Conservation (phyloP, 257 asterid species). For the Penstemon davidsonii region DNA sequence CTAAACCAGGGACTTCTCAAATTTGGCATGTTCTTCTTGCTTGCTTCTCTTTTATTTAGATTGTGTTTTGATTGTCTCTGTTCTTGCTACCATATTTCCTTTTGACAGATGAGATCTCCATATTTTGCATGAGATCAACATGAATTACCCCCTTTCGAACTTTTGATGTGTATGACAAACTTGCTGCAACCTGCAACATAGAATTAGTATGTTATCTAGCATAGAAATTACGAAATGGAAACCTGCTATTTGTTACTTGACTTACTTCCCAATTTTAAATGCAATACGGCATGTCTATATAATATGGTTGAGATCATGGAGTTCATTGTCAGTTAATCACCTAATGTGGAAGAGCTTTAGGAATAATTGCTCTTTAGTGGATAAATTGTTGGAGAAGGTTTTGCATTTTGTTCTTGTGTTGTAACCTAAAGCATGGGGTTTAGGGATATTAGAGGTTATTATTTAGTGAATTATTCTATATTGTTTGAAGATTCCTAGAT, state of each 20-base stretch:
- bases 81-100: conserved; percentile 24
- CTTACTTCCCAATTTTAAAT: neutral
- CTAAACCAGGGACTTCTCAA: conserved; percentile 75
- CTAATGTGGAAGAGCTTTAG: conserved; percentile 10
- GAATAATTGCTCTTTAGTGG: conserved; percentile 16
- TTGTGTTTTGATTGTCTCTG: conserved; percentile 18
- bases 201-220: neutral
- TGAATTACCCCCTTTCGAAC: conserved; percentile 1
- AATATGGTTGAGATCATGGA: conserved; percentile 16
- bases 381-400: conserved; percentile 8
- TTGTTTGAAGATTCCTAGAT: conserved; percentile 8
- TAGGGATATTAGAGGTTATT: conserved; percentile 1
- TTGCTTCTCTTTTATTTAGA: conserved; percentile 24
- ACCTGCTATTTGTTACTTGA: neutral
- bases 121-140: conserved; percentile 12
- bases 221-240: conserved; percentile 3
- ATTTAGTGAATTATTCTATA: neutral
- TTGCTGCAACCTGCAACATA: neutral
- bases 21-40: conserved; percentile 60
- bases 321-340: conserved; percentile 17
- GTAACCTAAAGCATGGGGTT: neutral
- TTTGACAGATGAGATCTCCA: neutral
- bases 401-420: conserved; percentile 17
- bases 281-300: neutral
- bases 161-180: conserved; percentile 8